Evolutionary conservation across 2,329 filamentous ascomycete species (phyloP), one percentile per base, ranked within the genome.

Genomic region (Zasmidium cellare): DNA sequence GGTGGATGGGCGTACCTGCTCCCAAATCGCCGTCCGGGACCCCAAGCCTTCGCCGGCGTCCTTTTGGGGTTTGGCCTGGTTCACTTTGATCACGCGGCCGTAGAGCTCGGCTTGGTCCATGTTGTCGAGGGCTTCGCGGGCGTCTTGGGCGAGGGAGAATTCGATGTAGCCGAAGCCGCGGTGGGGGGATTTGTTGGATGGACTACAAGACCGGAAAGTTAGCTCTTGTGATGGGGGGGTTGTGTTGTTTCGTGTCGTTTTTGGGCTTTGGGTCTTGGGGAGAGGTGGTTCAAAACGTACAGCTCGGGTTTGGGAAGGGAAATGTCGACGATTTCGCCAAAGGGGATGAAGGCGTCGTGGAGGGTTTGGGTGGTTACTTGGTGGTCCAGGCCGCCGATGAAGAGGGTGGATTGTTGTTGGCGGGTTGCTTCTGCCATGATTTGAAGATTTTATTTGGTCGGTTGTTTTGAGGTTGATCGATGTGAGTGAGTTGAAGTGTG

Each of bases 61-160:
- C 80, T 96, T 97, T 62, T 94, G 91, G 28, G 91, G 86, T 75
- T 96, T 99, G 46, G 96, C 96, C 55, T 89, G 84, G 46, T 91
- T 92, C 52, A 97, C 93, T 74, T 92, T 96, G 73, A 99, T 88
- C 14, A 94, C 88, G 59, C 91, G 86, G 11, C 94, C 96, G 72
- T 93, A 97, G 47, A 99, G 84, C 77, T 97, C 93, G 60, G 92
- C 89, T 74, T 96, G 92, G 72, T 99, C 91, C 93, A 99, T 97
- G 73, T 99, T 99, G 81, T 97, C 92, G 74, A 99, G 96, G 51
- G 94, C 94, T 76, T 97, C 93, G 70, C 87, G 87, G 24, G 92
- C 93, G 76, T 99, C 94, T 57, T 88, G 85, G 12, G 86, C 82
- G 57, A 91, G 84, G 69, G 97, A 92, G 71, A 90, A 99, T 72